Percentiles rank a stretch among this genome's conserved stretches.
Conservation (phyloP, 2,329 filamentous ascomycete genomes). For the Colletotrichum zoysiae region DNA sequence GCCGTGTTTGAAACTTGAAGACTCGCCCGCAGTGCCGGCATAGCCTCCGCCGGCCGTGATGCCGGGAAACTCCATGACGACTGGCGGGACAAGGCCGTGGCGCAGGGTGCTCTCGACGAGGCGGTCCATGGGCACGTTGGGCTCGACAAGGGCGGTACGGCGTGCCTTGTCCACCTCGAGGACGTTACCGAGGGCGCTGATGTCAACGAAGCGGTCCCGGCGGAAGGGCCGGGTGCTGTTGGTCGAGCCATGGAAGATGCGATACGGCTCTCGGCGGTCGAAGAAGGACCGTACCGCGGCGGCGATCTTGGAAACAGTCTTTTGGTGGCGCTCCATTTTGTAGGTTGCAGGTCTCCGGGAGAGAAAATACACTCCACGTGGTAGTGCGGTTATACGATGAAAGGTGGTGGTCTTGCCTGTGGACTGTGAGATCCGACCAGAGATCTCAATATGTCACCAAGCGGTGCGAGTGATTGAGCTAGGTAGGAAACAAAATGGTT, state of each 20-base stretch:
- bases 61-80: conserved; percentile 82
- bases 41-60: conserved; percentile 81
- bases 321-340: conserved; percentile 64
- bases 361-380: background rate
- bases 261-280: conserved; percentile 68
- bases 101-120: conserved; percentile 74
- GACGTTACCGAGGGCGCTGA: conserved; percentile 73
- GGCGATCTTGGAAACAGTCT: conserved; percentile 62
- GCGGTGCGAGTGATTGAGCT: background rate
- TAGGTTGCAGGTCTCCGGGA: background rate
- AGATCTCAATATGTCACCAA: conserved; percentile 2
- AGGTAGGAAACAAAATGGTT: background rate
- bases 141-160: conserved; percentile 76
- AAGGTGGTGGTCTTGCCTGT: background rate
- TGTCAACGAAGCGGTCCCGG: conserved; percentile 68
- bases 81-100: conserved; percentile 76
- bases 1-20: conserved; percentile 76
- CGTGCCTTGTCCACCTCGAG: conserved; percentile 68
- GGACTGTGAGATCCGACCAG: background rate
- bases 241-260: conserved; percentile 82
- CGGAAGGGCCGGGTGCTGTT: conserved; percentile 76
- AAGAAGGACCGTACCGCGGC: conserved; percentile 62
- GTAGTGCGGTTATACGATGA: background rate
- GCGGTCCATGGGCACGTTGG: conserved; percentile 81
- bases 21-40: conserved; percentile 79